Base-by-base conservation (phyloP, 495 filamentous ascomycete genomes). In the Penicillium pulvis region DNA sequence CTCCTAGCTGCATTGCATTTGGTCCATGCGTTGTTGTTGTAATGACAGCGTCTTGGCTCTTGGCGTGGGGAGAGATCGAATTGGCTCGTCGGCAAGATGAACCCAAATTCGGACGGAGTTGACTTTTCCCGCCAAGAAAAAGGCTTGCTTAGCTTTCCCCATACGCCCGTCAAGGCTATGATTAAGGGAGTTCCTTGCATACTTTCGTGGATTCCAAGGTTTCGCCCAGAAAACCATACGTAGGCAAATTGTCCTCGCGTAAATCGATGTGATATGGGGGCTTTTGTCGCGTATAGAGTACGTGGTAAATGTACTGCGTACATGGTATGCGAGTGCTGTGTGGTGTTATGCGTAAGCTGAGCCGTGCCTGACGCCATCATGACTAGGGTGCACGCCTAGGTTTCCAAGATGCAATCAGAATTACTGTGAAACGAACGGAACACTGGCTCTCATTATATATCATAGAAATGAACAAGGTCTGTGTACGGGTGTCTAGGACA, bases 41-140 rank as follows among this genome's bases (percentile, higher is more conserved):
- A 56, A 55, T 41, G 54, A 36, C 33, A 9, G 33, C 9, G 53
- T 51, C 56, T 58, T 60, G 65, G 59, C 56, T 45, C 62, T 67
- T 65, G 62, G 65, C 65, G 59, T 60, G 50, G 30, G 42, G 58
- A 57, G 56, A 30, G 16, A 44, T 47, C 42, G 43, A 51, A 55
- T 61, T 56, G 58, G 42, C 16, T 56, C 49, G 51, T 61, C 61
- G 58, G 61, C 53, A 55, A 28, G 17, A 56, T 43, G 33, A 59
- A 55, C 61, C 56, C 28, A 46, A 39, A n/a, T 30, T 33, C 23
- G 11, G 14, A 24, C 57, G 50, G 51, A 30, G 31, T 48, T 48
- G 46, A 46, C 36, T 58, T 58, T 46, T 53, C 56, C 56, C 56
- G 31, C 16, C 7, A 36, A 31, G 19, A 46, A 10, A 17, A n/a